Conservation (phyloP, 768 basidiomycete genomes). For the Russula dissimulans region DNA sequence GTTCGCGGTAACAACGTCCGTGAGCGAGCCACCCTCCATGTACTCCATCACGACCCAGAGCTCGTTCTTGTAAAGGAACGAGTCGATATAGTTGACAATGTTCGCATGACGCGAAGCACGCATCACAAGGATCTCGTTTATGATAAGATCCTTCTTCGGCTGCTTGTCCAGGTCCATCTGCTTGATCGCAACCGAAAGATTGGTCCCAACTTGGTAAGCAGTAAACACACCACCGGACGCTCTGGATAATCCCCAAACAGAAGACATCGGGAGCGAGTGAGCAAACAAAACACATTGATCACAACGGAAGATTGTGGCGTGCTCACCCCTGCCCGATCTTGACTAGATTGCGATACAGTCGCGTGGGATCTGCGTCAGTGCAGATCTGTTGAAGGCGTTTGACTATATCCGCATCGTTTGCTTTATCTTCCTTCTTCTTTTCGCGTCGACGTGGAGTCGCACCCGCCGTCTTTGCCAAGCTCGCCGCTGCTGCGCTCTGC, state of each 20-base stretch:
- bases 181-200: conserved; percentile 94
- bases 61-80: conserved; percentile 95
- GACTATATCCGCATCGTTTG: conserved; percentile 82
- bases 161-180: conserved; percentile 99
- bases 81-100: conserved; percentile 99
- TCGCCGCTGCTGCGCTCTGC: conserved; percentile 55
- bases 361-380: conserved; percentile 94
- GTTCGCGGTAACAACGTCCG: conserved; percentile 93
- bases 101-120: conserved; percentile 96
- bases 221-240: conserved; percentile 98
- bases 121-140: conserved; percentile 99
- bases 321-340: conserved; percentile 98
- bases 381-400: conserved; percentile 89
- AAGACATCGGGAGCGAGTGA: conserved; percentile 1
- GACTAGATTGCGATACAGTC: conserved; percentile 81
- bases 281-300: background rate
- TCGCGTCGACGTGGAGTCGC: conserved; percentile 81
- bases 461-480: conserved; percentile 57
- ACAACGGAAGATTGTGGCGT: background rate
- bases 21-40: conserved; percentile 94
- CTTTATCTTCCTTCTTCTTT: conserved; percentile 74
- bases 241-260: conserved; percentile 32
- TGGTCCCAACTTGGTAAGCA: conserved; percentile 94
- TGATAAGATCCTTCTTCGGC: conserved; percentile 98
- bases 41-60: conserved; percentile 99